phyloP scores from a whole-genome alignment of 768 basidiomycete species.

The Serendipita sp. region DNA sequence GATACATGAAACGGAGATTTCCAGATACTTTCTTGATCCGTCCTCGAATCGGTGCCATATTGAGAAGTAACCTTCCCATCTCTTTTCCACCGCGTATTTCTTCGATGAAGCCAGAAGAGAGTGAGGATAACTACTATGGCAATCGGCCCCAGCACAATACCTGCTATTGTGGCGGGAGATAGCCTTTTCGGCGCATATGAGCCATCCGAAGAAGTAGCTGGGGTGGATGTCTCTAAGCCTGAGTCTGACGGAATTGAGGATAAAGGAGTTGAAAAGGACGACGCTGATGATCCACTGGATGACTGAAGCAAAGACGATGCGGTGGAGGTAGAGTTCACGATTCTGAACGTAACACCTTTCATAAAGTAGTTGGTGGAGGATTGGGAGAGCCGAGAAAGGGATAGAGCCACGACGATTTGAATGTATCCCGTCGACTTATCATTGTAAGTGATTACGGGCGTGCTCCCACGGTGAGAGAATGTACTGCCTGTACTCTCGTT shows the following conservation, averaged over 20 bases:
- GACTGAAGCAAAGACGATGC: not conserved
- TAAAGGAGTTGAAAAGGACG: not conserved
- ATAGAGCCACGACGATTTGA: not conserved
- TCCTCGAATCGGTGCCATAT: no score
- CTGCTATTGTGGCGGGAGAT: no score
- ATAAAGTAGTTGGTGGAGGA: not conserved
- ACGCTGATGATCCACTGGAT: not conserved
- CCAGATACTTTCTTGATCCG: no score
- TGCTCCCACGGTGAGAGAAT: not conserved
- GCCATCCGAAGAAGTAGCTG: no score
- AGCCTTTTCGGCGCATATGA: no score
- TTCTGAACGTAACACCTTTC: not conserved
- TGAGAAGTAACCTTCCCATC: no score
- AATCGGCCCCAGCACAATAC: no score
- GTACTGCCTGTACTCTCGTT: not conserved
- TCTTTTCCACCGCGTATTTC: no score
- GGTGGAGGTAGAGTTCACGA: not conserved
- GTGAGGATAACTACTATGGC: no score
- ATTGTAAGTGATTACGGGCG: not conserved
- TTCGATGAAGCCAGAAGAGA: no score
- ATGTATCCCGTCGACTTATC: not conserved
- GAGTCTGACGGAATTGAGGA: not conserved
- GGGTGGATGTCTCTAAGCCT: no score
- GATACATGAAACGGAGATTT: no score
- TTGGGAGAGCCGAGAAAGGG: not conserved